Evolutionary conservation across 768 basidiomycete genomes (phyloP), one percentile per base, ranked within the genome.

Genomic region (Leccinum ochraceum): DNA sequence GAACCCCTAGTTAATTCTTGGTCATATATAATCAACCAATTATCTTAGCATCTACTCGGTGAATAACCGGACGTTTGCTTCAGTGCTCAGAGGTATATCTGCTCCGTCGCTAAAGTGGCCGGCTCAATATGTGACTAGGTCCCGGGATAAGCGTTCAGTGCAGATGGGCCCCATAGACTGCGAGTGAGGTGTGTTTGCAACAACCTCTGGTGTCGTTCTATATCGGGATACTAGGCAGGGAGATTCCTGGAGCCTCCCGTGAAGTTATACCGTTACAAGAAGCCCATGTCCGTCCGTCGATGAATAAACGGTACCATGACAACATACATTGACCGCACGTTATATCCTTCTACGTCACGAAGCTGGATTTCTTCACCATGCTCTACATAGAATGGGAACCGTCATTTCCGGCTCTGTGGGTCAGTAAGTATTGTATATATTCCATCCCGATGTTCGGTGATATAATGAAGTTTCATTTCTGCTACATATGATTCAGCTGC

Each of bases 1-100:
- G 59, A 64, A 64, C 64, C 60, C 61, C 53, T 32, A 28, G 54
- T 64, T 30, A 32, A 57, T 6, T 22, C 24, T 57, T 26, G 26
- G 52, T 68, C 46, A 30, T 28, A 51, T 61, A 51, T 44, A 68
- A 69, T 59, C 53, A 52, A 60, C 48, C 30, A 24, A 51, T 37
- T 14, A 55, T 37, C 37, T 30, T 30, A 30, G 36, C 52, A 67
- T 57, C n/a, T n/a, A 54, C 50, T 24, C 22, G 11, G 16, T 17
- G 20, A 50, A 34, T 44, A 34, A 34, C 16, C 1, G 17, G 13
- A 22, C 11, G 14, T 44, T 44, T 0, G 3, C 9, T 36, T 28
- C 26, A 13, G 24, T 24, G 56, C 53, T 37, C n/a, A 9, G 13
- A 24, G 32, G 24, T 30, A 26, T 51, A 30, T 17, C 9, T 49